A percentile compares a stretch with the other conserved stretches of the same genome.
Evolutionary conservation across 805 yeast genomes (phyloP).

Genomic region (Kodamaea neixiangensis): DNA sequence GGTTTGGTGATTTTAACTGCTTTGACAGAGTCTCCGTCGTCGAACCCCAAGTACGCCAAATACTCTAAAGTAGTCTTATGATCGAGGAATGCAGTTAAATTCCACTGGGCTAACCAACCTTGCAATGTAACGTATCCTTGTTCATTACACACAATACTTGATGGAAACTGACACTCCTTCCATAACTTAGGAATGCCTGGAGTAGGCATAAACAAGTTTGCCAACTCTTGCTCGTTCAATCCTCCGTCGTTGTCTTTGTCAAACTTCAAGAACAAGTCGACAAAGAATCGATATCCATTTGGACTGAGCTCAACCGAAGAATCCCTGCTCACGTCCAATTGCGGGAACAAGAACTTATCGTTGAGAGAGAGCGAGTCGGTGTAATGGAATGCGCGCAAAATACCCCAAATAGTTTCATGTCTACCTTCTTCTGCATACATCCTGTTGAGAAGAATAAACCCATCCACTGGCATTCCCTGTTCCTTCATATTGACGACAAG

Average conservation of each 20-base stretch:
- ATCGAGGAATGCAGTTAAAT: slow-evolving; percentile 89
- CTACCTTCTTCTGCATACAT: slow-evolving; percentile 88
- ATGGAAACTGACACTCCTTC: slow-evolving; percentile 84
- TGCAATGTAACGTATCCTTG: slow-evolving; percentile 88
- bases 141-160: slow-evolving; percentile 85
- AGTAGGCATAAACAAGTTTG: slow-evolving; percentile 75
- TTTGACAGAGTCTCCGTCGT: slow-evolving; percentile 41
- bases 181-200: slow-evolving; percentile 91
- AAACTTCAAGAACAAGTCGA: slow-evolving; percentile 81
- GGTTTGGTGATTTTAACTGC: slow-evolving; percentile 81
- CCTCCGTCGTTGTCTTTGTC: slow-evolving; percentile 98
- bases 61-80: slow-evolving; percentile 83
- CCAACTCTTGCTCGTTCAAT: slow-evolving; percentile 69
- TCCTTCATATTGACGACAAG: slow-evolving; percentile 15
- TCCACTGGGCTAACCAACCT: slow-evolving; percentile 99
- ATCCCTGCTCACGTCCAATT: slow-evolving; percentile 67
- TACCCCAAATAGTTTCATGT: slow-evolving; percentile 97
- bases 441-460: slow-evolving; percentile 76
- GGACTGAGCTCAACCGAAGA: slow-evolving; percentile 92
- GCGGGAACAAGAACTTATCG: slow-evolving; percentile 78
- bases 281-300: slow-evolving; percentile 86
- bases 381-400: slow-evolving; percentile 81
- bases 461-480: slow-evolving; percentile 68
- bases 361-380: slow-evolving; percentile 87
- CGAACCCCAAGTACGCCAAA: slow-evolving; percentile 88